Evolutionary conservation across 768 basidiomycete species (phyloP).

Genomic region (Amanita exitialis): DNA sequence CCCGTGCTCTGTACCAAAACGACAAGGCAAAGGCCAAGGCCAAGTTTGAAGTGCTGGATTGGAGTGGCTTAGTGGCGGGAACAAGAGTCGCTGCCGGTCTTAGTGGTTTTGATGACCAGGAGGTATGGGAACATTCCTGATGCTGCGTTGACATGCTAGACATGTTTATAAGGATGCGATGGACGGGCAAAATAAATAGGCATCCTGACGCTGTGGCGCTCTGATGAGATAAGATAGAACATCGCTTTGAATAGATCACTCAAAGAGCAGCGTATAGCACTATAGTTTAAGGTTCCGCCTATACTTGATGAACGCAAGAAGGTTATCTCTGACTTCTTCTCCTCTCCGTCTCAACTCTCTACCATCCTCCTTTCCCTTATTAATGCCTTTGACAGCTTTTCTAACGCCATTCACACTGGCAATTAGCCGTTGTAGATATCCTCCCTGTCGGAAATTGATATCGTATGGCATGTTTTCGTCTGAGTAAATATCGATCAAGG

Average conservation of each 20-base stretch:
- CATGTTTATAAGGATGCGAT: background rate
- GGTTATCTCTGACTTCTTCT: slow-evolving; percentile 69
- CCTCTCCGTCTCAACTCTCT: slow-evolving; percentile 56
- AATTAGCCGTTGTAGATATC: slow-evolving; percentile 43
- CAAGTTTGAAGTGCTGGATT: slow-evolving; percentile 57
- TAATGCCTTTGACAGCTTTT: slow-evolving; percentile 53
- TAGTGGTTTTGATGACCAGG: slow-evolving; percentile 25
- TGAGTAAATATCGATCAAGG: slow-evolving; percentile 87
- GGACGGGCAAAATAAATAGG: background rate
- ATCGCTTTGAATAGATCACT: no score
- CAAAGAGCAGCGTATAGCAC: background rate
- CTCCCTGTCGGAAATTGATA: slow-evolving; percentile 60
- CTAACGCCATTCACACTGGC: slow-evolving; percentile 54
- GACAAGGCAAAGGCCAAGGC: slow-evolving; percentile 33
- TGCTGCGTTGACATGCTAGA: background rate
- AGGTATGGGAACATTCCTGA: slow-evolving; percentile 15
- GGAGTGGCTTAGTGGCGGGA: slow-evolving; percentile 76
- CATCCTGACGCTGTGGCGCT: slow-evolving; percentile 29
- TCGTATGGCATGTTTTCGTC: slow-evolving; percentile 81
- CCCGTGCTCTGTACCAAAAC: slow-evolving; percentile 57
- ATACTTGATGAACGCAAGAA: slow-evolving; percentile 70
- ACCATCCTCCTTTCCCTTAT: slow-evolving; percentile 57
- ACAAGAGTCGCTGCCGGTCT: slow-evolving; percentile 68
- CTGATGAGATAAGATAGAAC: no score
- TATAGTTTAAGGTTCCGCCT: slow-evolving; percentile 43